Conservation (phyloP, 495 filamentous ascomycete species). For the Annulohypoxylon stygium region DNA sequence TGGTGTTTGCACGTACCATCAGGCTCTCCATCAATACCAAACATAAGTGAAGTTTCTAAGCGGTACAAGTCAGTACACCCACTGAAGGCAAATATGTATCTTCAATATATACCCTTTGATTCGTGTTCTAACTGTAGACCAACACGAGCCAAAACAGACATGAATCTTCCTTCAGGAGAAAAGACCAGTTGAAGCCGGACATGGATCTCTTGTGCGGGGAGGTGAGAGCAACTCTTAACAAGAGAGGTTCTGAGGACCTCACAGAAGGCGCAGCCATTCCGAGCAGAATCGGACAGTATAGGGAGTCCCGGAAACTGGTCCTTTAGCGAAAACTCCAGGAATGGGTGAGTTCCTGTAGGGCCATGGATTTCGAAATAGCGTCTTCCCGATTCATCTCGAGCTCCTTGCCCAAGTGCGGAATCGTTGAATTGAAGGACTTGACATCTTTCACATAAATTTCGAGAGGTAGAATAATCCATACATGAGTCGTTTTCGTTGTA, state of each 20-base stretch:
- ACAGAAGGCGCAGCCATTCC: slow-evolving; percentile 8
- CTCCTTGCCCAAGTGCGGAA: not conserved
- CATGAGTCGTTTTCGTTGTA: no score
- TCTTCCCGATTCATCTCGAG: slow-evolving; percentile 8
- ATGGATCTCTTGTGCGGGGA: not conserved
- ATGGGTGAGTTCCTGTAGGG: not conserved
- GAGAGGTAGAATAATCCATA: not conserved
- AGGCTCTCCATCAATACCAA: slow-evolving; percentile 8
- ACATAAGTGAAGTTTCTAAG: slow-evolving; percentile 1
- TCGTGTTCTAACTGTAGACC: not conserved
- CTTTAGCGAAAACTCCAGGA: slow-evolving; percentile 3
- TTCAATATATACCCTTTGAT: not conserved
- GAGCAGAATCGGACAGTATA: not conserved
- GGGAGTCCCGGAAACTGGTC: slow-evolving; percentile 4
- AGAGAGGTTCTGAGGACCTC: not conserved
- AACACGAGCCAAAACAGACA: slow-evolving; percentile 15
- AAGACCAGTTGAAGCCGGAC: slow-evolving; percentile 21
- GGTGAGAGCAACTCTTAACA: not conserved
- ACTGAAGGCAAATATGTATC: not conserved
- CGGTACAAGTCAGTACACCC: not conserved
- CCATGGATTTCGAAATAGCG: not conserved
- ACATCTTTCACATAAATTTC: slow-evolving; percentile 10
- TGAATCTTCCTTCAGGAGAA: slow-evolving; percentile 14
- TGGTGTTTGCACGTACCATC: not conserved
- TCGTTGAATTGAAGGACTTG: slow-evolving; percentile 17